Percentiles rank a stretch among this genome's conserved stretches.
Conservation (phyloP, 495 filamentous ascomycete species). For the Penicillium soppii region DNA sequence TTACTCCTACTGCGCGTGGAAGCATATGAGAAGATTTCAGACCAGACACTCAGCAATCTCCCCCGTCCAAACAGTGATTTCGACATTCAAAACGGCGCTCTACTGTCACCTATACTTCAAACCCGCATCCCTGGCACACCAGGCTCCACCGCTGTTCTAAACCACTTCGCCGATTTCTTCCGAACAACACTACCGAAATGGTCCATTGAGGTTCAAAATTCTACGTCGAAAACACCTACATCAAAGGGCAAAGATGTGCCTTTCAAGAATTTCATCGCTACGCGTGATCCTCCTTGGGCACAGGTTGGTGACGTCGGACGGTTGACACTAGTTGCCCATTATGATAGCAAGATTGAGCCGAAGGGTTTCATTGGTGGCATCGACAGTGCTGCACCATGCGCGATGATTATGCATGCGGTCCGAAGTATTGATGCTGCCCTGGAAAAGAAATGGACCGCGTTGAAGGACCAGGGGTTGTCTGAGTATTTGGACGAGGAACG, state of each 20-base stretch:
- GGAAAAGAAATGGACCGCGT: slow-evolving; percentile 74
- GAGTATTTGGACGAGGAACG: slow-evolving; percentile 62
- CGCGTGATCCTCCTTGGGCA: slow-evolving; percentile 86
- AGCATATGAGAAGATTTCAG: slow-evolving; percentile 74
- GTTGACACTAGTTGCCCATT: slow-evolving; percentile 89
- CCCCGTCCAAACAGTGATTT: slow-evolving; percentile 75
- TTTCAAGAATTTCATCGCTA: slow-evolving; percentile 83
- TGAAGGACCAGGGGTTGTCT: slow-evolving; percentile 56
- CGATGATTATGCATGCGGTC: slow-evolving; percentile 85
- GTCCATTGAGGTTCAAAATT: slow-evolving; percentile 82
- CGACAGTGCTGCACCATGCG: slow-evolving; percentile 91
- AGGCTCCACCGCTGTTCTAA: slow-evolving; percentile 69
- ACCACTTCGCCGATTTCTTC: slow-evolving; percentile 86
- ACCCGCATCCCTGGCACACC: slow-evolving; percentile 86
- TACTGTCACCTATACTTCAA: slow-evolving; percentile 87
- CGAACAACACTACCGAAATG: slow-evolving; percentile 68
- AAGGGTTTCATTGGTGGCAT: slow-evolving; percentile 90
- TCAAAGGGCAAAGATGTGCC: slow-evolving; percentile 68
- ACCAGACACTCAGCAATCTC: slow-evolving; percentile 64
- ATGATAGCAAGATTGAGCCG: slow-evolving; percentile 81
- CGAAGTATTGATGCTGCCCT: slow-evolving; percentile 75
- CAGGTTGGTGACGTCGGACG: slow-evolving; percentile 69
- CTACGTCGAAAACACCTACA: slow-evolving; percentile 73
- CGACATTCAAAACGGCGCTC: slow-evolving; percentile 67
- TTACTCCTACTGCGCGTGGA: slow-evolving; percentile 26